phyloP scores from a whole-genome alignment of 2,329 filamentous ascomycete species.

The Fusarium graminum region DNA sequence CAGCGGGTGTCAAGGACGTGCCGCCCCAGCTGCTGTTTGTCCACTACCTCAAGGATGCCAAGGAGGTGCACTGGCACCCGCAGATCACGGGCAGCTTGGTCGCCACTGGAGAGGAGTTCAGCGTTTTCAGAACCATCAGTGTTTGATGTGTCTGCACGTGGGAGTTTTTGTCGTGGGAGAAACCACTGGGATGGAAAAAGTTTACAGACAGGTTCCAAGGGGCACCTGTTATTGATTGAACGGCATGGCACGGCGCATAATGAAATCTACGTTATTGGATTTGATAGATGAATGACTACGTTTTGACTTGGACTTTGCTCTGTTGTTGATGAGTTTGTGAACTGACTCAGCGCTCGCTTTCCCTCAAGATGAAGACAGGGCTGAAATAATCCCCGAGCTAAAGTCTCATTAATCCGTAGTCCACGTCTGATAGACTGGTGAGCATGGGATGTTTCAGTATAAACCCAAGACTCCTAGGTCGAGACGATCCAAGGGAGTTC shows the following conservation, averaged over 20 bases:
- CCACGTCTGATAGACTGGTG: neutral
- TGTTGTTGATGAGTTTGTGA: neutral
- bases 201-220: constrained; percentile 24
- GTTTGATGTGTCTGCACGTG: constrained; percentile 63
- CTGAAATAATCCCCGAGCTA: neutral
- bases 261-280: constrained; percentile 38
- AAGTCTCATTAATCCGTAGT: neutral
- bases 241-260: constrained; percentile 45
- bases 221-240: constrained; percentile 42
- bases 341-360: neutral
- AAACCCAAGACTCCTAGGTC: neutral
- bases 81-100: constrained; percentile 93
- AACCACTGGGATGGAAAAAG: constrained; percentile 32
- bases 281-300: constrained; percentile 38
- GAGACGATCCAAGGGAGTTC: neutral
- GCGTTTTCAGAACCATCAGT: constrained; percentile 86
- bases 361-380: neutral
- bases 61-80: constrained; percentile 97
- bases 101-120: constrained; percentile 91
- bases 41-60: constrained; percentile 94
- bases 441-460: neutral
- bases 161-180: constrained; percentile 1
- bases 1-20: constrained; percentile 87
- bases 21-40: constrained; percentile 96
- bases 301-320: constrained; percentile 9